Base-by-base conservation (phyloP, 768 basidiomycete genomes). In the Leucocoprinus birnbaumii region DNA sequence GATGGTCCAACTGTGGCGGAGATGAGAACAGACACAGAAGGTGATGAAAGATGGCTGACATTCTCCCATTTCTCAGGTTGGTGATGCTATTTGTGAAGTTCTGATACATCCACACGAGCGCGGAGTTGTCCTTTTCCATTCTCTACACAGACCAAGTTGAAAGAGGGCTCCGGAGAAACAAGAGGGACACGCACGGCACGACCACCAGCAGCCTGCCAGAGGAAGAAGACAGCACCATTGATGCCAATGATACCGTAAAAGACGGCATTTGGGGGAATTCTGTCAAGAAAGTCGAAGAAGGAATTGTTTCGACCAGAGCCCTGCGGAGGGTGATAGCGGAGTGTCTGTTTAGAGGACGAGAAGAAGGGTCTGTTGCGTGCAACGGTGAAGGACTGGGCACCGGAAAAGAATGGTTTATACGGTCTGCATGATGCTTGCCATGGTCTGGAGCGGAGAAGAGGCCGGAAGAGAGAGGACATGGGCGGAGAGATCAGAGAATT, bases 1-100 rank as follows among this genome's bases (percentile, higher is more conserved):
- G 22, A 84, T 71, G 0, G 88, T 90, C 88, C 89, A 92, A 64
- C 91, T 93, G n/a, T 48, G 26, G 49, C 40, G 50, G 34, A 31
- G 53, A 38, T 48, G 16, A 47, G 31, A 42, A 27, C 26, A 22
- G 27, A 22, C 11, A 56, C n/a, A 38, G 25, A 51, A 48, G 14
- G 35, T 50, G 24, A 14, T 47, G n/a, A 31, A 10, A 31, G 8
- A 18, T 24, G 18, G 75, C 83, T 25, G 58, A 89, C 87, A 86
- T 61, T 68, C 89, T 77, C n/a, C 89, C 89, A 9, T 74, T 62
- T 0, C 68, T 64, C 9, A 91, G 61, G 66, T 91, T 91, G 16
- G 71, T 63, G 78, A 80, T 78, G 62, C 79, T 83, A 42, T 74
- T 71, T 16, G 76, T 76, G 60, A 94, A 91, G 66, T 93, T 83